Conservation (phyloP, 495 filamentous ascomycete genomes). For the Lichenothelia convexa region DNA sequence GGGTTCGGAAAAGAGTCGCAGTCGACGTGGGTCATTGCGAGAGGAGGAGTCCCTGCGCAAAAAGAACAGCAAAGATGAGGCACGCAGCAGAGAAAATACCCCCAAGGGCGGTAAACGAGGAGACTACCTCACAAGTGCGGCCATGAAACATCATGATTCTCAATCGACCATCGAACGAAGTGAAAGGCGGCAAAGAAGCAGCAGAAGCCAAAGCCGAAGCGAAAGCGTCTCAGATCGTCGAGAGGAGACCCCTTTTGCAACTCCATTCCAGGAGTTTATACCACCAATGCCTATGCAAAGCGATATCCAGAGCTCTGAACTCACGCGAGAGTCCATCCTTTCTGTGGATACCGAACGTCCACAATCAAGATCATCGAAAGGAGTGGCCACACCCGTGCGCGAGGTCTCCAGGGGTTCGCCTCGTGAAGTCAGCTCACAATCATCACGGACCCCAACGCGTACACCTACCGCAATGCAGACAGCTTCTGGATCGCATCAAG, state of each 20-base stretch:
- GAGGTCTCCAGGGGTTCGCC: conserved; percentile 38
- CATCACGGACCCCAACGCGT: conserved; percentile 20
- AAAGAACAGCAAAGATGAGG: conserved; percentile 42
- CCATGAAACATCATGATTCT: conserved; percentile 47
- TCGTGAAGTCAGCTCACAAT: conserved; percentile 31
- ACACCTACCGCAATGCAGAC: conserved; percentile 34
- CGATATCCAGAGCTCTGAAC: conserved; percentile 61
- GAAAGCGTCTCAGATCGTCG: conserved; percentile 31
- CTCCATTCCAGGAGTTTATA: conserved; percentile 32
- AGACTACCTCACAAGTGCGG: conserved; percentile 41
- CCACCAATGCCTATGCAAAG: conserved; percentile 75
- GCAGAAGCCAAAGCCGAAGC: conserved; percentile 35
- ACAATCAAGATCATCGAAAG: conserved; percentile 30
- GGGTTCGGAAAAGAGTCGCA: conserved; percentile 26
- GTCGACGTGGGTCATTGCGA: conserved; percentile 25
- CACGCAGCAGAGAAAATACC: conserved; percentile 40
- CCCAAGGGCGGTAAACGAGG: conserved; percentile 35
- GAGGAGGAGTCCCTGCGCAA: conserved; percentile 36
- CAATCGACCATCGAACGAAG: conserved; percentile 34
- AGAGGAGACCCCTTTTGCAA: conserved; percentile 12
- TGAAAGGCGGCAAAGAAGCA: conserved; percentile 24
- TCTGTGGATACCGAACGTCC: conserved; percentile 63
- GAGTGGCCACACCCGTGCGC: conserved; percentile 30
- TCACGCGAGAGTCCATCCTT: conserved; percentile 77
- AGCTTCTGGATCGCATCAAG: conserved; percentile 36